Base-by-base conservation (phyloP, 139 green algal species). In the Gonium pectorale region DNA sequence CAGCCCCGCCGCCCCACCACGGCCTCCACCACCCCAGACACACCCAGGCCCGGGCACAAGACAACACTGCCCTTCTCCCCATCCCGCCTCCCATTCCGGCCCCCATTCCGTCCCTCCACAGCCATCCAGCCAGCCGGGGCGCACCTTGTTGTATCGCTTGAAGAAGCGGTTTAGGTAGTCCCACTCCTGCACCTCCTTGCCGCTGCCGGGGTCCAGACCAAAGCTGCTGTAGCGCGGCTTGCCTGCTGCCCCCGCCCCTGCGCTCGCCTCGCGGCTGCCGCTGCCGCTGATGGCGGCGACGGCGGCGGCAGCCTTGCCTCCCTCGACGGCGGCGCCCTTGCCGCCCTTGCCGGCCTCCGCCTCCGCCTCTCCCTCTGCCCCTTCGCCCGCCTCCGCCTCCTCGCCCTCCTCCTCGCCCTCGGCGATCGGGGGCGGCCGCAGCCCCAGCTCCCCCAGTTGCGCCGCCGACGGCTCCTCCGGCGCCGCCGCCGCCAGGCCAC, bases 101-200 rank as follows among this genome's bases (percentile, higher is more conserved):
- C n/a, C n/a, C n/a, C n/a, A n/a, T n/a, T n/a, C n/a, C n/a, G n/a
- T n/a, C n/a, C n/a, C n/a, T n/a, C n/a, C n/a, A n/a, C n/a, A n/a
- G n/a, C n/a, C n/a, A n/a, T n/a, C n/a, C n/a, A n/a, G n/a, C n/a
- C n/a, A n/a, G n/a, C n/a, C n/a, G n/a, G n/a, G n/a, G n/a, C 71
- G 1, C 52, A 94, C 92, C 81, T 93, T 93, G 90, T 96, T 96
- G 86, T 86, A 93, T 19, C 91, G 88, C 85, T 91, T 91, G 72
- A 91, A 94, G 88, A 94, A 96, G 63, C 93, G 90, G 90, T 96
- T 93, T 37, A 98, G 88, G 90, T 95, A 96, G 77, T 98, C 89
- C 90, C 88, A 96, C 80, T 96, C 92, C 60, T 90, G 80, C 35
- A 98, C 91, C 52, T 89, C 79, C 60, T 72, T 79, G 19, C 91